Evolutionary conservation across 2,329 filamentous ascomycete species (phyloP).

Genomic region (Graphiopsis chlorocephala): DNA sequence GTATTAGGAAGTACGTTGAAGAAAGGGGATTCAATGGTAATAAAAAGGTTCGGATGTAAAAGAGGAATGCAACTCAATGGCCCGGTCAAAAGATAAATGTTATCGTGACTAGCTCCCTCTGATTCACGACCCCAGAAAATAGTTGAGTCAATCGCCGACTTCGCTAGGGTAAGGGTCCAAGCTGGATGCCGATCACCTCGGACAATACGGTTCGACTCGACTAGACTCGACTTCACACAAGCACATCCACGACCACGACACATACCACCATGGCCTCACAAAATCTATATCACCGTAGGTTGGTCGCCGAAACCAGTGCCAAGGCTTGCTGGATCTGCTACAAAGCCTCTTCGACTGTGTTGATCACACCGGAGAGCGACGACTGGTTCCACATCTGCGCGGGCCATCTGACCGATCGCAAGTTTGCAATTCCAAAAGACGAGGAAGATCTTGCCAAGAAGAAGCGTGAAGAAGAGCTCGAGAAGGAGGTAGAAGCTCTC

Average conservation of each 20-base stretch:
- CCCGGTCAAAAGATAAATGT: neutral
- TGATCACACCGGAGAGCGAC: constrained; percentile 88
- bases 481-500: constrained; percentile 48
- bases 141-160: neutral
- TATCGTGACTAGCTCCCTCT: constrained; percentile 9
- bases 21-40: neutral
- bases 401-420: constrained; percentile 74
- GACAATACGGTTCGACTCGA: neutral
- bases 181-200: neutral
- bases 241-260: neutral
- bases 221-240: neutral
- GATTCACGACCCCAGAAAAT: constrained; percentile 4
- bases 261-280: constrained; percentile 46
- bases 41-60: neutral
- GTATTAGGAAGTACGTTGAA: neutral
- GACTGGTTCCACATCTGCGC: constrained; percentile 85
- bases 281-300: constrained; percentile 82
- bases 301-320: constrained; percentile 77
- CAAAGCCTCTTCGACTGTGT: constrained; percentile 79
- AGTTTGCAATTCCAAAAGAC: constrained; percentile 73
- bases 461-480: constrained; percentile 52
- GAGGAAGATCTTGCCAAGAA: constrained; percentile 58
- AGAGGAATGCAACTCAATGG: constrained; percentile 1
- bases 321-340: constrained; percentile 90
- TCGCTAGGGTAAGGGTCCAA: neutral